These are phyloP conservation scores for Micractinium conductrix DNA, from an alignment of 139 green algal genomes.

Conservation along the genomic window DNA sequence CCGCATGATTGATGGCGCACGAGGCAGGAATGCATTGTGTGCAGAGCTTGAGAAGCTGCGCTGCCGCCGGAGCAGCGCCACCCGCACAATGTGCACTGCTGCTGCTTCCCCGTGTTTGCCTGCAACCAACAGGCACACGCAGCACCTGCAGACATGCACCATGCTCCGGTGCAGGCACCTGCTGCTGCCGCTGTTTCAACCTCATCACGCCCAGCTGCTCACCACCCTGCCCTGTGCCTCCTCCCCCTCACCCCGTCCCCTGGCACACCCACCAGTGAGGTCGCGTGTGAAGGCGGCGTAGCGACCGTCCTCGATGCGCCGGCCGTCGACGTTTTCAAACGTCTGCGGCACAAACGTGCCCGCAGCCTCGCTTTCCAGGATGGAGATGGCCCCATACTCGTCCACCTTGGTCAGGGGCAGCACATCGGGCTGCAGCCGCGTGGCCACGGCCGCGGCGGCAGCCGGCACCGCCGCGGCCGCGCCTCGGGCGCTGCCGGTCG, in stretches of 20 bases:
- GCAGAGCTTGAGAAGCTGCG: no score
- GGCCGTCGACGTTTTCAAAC: slow-evolving; percentile 78
- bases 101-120: no score
- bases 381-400: slow-evolving; percentile 46
- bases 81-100: no score
- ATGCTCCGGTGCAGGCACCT: no score
- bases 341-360: slow-evolving; percentile 17
- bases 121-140: no score
- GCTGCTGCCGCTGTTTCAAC: no score
- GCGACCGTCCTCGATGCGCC: slow-evolving; percentile 88
- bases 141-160: no score
- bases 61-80: no score
- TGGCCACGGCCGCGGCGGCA: slow-evolving; percentile 13
- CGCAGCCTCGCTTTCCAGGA: slow-evolving; percentile 33
- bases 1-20: no score
- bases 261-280: slow-evolving; percentile 58
- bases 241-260: no score
- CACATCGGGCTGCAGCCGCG: slow-evolving; percentile 15
- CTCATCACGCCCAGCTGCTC: background rate
- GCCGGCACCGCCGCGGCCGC: slow-evolving; percentile 4
- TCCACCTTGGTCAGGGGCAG: slow-evolving; percentile 39
- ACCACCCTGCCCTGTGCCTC: background rate
- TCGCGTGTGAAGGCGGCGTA: slow-evolving; percentile 89
- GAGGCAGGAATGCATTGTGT: no score
- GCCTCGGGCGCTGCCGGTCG: no score